These are phyloP conservation scores for Aschersonia sp. DNA, from an alignment of 2,329 filamentous ascomycete species.

Conservation along the genomic window DNA sequence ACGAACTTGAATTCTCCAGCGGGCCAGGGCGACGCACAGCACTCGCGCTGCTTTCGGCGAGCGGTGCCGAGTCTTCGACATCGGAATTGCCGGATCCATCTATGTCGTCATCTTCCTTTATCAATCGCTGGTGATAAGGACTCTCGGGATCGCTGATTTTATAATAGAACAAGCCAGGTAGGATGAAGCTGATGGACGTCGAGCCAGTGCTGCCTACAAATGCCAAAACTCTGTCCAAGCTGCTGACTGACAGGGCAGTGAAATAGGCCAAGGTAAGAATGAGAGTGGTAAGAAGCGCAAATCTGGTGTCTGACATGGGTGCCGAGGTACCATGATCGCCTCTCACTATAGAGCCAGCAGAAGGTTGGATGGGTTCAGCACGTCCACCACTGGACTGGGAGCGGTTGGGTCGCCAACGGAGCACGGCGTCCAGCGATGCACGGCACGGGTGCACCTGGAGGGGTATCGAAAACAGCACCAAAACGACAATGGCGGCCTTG, in stretches of 20 bases:
- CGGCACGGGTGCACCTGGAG: slow-evolving; percentile 92
- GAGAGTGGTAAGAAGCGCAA: slow-evolving; percentile 74
- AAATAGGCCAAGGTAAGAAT: slow-evolving; percentile 78
- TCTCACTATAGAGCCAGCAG: slow-evolving; percentile 19
- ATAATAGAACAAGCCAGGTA: slow-evolving; percentile 94
- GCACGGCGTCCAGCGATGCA: slow-evolving; percentile 86
- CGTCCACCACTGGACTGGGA: slow-evolving; percentile 21
- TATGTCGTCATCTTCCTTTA: slow-evolving; percentile 87
- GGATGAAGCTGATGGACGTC: slow-evolving; percentile 91
- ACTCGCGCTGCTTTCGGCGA: slow-evolving; percentile 31
- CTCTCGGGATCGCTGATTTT: slow-evolving; percentile 90
- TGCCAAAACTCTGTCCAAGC: slow-evolving; percentile 78
- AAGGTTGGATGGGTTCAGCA: slow-evolving; percentile 27
- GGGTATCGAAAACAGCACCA: slow-evolving; percentile 93
- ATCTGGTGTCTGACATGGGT: slow-evolving; percentile 72
- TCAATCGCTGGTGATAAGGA: slow-evolving; percentile 66
- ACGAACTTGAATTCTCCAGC: slow-evolving; percentile 17
- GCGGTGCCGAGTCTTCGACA: slow-evolving; percentile 28
- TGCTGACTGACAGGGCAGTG: slow-evolving; percentile 80
- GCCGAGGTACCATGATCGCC: slow-evolving; percentile 39
- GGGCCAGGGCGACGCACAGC: slow-evolving; percentile 25
- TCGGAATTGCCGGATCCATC: slow-evolving; percentile 39
- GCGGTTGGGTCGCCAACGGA: slow-evolving; percentile 68
- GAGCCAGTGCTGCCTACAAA: slow-evolving; percentile 92
- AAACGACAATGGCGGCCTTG: slow-evolving; percentile 84